phyloP scores from a whole-genome alignment of 305 asterid genomes.

The Coffea humblotiana region DNA sequence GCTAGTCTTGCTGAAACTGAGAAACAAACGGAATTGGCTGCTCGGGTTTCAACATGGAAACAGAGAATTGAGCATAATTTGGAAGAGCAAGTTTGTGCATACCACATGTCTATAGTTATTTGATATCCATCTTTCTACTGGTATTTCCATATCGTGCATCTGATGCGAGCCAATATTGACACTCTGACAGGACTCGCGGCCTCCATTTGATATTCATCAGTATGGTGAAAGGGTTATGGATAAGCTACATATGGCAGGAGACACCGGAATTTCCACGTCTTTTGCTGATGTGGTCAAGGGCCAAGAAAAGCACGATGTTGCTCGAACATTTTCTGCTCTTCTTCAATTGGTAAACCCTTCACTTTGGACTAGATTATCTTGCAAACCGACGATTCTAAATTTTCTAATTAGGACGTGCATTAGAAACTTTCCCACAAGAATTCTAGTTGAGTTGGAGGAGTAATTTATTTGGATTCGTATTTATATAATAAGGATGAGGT shows the following conservation, averaged over 20 bases:
- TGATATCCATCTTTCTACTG: slow-evolving; percentile 1
- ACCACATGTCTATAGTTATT: neutral
- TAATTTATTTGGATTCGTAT: neutral
- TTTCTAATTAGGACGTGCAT: neutral
- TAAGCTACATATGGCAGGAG: slow-evolving; percentile 51
- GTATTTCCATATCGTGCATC: neutral
- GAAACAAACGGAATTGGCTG: slow-evolving; percentile 82
- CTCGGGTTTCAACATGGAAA: slow-evolving; percentile 93
- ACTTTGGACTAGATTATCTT: neutral
- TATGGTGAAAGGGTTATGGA: slow-evolving; percentile 72
- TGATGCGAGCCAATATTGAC: neutral
- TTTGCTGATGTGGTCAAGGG: slow-evolving; percentile 75
- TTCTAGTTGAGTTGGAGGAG: neutral
- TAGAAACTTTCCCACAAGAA: neutral
- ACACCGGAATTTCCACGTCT: slow-evolving; percentile 39
- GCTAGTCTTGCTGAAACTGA: slow-evolving; percentile 79
- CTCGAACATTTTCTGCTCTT: slow-evolving; percentile 94
- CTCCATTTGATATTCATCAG: slow-evolving; percentile 91
- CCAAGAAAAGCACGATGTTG: slow-evolving; percentile 84
- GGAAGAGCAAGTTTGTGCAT: slow-evolving; percentile 74
- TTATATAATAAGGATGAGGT: neutral
- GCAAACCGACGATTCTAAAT: neutral
- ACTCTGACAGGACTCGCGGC: slow-evolving; percentile 67
- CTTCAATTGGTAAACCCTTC: slow-evolving; percentile 72
- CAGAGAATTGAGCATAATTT: slow-evolving; percentile 83